Conservation (phyloP, 2,329 filamentous ascomycete species). For the Fusarium algeriense region DNA sequence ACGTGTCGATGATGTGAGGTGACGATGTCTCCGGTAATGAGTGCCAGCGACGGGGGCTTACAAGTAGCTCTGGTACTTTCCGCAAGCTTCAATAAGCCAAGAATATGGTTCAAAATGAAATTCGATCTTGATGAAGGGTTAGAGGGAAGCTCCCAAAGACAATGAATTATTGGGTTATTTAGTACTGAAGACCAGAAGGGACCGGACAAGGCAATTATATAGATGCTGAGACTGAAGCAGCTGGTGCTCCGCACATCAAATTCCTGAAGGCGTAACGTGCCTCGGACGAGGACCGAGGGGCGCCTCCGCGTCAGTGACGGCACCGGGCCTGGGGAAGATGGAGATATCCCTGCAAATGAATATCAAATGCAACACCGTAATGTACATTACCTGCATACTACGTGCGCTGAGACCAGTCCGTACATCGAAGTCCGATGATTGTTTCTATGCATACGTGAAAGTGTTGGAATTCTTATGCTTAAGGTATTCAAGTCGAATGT, state of each 20-base stretch:
- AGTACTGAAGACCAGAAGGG: constrained; percentile 2
- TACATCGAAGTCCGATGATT: constrained; percentile 24
- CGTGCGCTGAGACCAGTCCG: constrained; percentile 21
- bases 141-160: background rate
- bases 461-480: background rate
- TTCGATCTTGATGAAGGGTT: constrained; percentile 1
- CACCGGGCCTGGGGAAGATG: constrained; percentile 45
- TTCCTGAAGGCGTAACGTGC: constrained; percentile 35
- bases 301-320: constrained; percentile 30
- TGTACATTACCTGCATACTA: constrained; percentile 3
- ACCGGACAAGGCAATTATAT: constrained; percentile 30
- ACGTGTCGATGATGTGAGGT: constrained; percentile 49
- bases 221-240: constrained; percentile 25
- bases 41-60: constrained; percentile 21
- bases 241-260: constrained; percentile 35
- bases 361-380: constrained; percentile 23
- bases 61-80: constrained; percentile 20
- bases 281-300: constrained; percentile 44
- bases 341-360: constrained; percentile 20
- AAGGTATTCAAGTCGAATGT: background rate
- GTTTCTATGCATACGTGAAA: background rate
- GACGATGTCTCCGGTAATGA: constrained; percentile 30
- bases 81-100: background rate
- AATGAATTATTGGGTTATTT: background rate
- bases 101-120: background rate